A percentile compares a stretch with the other conserved stretches of the same genome.
phyloP scores from a whole-genome alignment of 2,329 filamentous ascomycete genomes.

The Neonectria neomacrospora region DNA sequence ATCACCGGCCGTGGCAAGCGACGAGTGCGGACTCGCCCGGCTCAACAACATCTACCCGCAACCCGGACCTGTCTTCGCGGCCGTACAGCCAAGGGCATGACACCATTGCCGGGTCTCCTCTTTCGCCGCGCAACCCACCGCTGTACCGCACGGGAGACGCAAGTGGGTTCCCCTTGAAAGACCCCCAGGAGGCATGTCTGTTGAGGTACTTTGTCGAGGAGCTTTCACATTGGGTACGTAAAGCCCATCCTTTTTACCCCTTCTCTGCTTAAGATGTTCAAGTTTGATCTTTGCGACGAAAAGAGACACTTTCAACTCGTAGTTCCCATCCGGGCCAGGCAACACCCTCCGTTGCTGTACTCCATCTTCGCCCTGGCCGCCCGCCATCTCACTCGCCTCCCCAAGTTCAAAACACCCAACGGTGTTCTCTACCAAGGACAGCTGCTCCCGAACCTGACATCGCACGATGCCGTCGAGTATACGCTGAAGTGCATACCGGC shows the following conservation, averaged over 20 bases:
- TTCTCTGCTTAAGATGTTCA: constrained; percentile 19
- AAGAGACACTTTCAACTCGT: constrained; percentile 54
- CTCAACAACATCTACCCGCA: constrained; percentile 17
- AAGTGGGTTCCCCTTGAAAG: constrained; percentile 45
- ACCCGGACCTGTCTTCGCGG: constrained; percentile 11
- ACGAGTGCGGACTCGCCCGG: constrained; percentile 15
- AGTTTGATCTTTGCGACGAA: constrained; percentile 56
- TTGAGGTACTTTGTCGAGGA: constrained; percentile 54
- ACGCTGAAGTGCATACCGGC: constrained; percentile 55
- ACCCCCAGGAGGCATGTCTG: constrained; percentile 53
- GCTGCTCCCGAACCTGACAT: constrained; percentile 48
- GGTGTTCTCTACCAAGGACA: constrained; percentile 54
- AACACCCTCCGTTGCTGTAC: constrained; percentile 53
- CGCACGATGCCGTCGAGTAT: constrained; percentile 54
- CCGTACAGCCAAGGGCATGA: constrained; percentile 13
- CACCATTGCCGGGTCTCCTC: not conserved
- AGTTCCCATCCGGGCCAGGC: constrained; percentile 49
- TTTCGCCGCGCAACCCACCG: constrained; percentile 28
- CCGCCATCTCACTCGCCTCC: constrained; percentile 52
- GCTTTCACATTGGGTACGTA: constrained; percentile 52
- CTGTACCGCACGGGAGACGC: constrained; percentile 20
- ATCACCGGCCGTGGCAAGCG: constrained; percentile 13
- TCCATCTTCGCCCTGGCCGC: constrained; percentile 55
- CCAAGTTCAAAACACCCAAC: constrained; percentile 50
- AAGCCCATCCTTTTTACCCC: not conserved